phyloP scores from a whole-genome alignment of 495 filamentous ascomycete species.

The Xylaria telfairii region DNA sequence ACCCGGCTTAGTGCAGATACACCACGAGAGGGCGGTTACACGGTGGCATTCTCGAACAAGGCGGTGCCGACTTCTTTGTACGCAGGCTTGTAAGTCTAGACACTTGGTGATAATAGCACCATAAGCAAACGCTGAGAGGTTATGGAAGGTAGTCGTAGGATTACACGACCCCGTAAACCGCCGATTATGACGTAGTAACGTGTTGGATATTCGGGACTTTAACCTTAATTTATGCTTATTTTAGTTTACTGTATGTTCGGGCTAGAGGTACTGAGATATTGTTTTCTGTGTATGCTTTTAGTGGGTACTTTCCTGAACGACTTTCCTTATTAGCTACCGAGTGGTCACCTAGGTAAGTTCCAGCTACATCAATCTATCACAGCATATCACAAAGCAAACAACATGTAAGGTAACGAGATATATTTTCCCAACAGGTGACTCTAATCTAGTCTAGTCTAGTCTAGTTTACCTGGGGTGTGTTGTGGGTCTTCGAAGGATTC shows the following conservation, averaged over 20 bases:
- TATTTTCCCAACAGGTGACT: too few species aligned
- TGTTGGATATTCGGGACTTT: background rate
- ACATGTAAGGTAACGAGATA: background rate
- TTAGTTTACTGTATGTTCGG: background rate
- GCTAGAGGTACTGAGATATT: background rate
- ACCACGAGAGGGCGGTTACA: background rate
- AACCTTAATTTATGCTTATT: slow-evolving; percentile 11
- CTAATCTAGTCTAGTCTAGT: too few species aligned
- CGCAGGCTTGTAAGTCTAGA: background rate
- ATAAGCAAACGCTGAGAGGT: background rate
- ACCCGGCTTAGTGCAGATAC: background rate
- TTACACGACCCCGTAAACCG: background rate
- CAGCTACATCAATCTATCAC: background rate
- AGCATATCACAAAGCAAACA: background rate
- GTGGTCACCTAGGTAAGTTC: background rate
- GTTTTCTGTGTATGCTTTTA: background rate
- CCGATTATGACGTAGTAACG: background rate
- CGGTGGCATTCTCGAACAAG: background rate
- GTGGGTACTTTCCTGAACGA: background rate
- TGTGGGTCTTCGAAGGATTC: background rate
- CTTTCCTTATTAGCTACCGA: background rate
- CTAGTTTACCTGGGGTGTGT: background rate
- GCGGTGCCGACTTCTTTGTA: background rate
- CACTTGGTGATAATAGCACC: background rate
- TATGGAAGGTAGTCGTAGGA: background rate